Evolutionary conservation across 345 rosid genomes (phyloP).

Genomic region (Anacardium occidentale): DNA sequence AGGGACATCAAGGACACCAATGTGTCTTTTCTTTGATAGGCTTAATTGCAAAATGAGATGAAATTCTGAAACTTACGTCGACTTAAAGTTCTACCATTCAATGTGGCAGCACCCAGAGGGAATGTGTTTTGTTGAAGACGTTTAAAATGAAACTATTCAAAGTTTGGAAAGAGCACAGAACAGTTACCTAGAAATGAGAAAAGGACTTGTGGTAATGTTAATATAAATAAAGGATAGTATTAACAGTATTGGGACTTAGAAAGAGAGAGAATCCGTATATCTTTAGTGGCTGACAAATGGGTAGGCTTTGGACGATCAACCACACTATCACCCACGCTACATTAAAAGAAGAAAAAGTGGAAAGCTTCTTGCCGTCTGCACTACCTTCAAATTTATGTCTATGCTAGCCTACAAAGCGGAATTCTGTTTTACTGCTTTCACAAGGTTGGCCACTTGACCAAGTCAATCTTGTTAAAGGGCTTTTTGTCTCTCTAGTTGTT

Average conservation of each 20-base stretch:
- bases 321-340: constrained; percentile 18
- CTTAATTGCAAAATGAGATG: no score
- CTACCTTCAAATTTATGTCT: neutral
- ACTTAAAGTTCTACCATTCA: no score
- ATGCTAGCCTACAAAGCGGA: constrained; percentile 14
- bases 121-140: no score
- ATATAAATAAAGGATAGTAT: constrained; percentile 15
- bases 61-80: no score
- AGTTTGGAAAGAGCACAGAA: neutral
- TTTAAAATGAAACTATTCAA: neutral
- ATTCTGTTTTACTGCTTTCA: constrained; percentile 3
- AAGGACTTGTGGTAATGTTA: constrained; percentile 18
- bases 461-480: constrained; percentile 15
- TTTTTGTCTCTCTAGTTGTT: neutral
- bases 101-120: no score
- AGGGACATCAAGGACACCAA: neutral
- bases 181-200: constrained; percentile 19
- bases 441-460: constrained; percentile 16
- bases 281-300: constrained; percentile 23
- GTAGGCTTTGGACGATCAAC: constrained; percentile 15
- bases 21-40: no score
- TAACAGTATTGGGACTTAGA: neutral
- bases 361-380: constrained; percentile 27
- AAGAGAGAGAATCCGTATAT: constrained; percentile 20
- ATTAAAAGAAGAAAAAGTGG: constrained; percentile 37